Percentiles rank a stretch among this genome's conserved stretches.
phyloP scores from a whole-genome alignment of 345 rosid species.

The Acer negundo region DNA sequence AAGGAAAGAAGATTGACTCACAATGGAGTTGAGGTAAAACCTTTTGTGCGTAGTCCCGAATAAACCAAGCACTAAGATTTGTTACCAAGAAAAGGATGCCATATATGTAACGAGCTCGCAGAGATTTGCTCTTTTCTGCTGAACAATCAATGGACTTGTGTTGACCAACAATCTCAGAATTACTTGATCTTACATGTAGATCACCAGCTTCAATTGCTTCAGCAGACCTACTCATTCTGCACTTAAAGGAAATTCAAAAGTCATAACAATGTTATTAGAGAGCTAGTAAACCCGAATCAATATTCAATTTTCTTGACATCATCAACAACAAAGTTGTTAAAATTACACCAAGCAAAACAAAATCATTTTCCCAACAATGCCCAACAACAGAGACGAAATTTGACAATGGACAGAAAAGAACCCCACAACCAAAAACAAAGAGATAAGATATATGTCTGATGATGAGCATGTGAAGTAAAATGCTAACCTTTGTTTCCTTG shows the following conservation, averaged over 20 bases:
- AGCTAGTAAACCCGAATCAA: not conserved
- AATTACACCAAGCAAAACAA: not conserved
- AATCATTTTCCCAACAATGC: not conserved
- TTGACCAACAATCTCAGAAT: slow-evolving; percentile 39
- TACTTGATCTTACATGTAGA: slow-evolving; percentile 26
- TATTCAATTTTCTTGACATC: not conserved
- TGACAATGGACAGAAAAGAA: not conserved
- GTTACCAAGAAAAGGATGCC: slow-evolving; percentile 67
- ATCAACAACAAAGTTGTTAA: not conserved
- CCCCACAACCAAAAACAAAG: not conserved
- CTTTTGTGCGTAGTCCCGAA: slow-evolving; percentile 83
- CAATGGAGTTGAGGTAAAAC: slow-evolving; percentile 49
- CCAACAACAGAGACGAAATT: not conserved
- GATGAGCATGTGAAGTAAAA: not conserved
- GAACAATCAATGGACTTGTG: slow-evolving; percentile 31
- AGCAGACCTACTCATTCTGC: slow-evolving; percentile 33
- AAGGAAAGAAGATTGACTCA: slow-evolving; percentile 34
- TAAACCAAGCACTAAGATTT: slow-evolving; percentile 79
- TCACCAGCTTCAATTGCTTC: slow-evolving; percentile 21
- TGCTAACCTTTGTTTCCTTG: slow-evolving; percentile 24
- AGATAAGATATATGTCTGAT: not conserved
- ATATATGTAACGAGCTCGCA: slow-evolving; percentile 65
- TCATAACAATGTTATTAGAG: not conserved
- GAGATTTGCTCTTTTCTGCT: slow-evolving; percentile 48
- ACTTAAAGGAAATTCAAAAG: not conserved